Conservation (phyloP, 176 grass and related monocot genomes). For the Juncus effusus region DNA sequence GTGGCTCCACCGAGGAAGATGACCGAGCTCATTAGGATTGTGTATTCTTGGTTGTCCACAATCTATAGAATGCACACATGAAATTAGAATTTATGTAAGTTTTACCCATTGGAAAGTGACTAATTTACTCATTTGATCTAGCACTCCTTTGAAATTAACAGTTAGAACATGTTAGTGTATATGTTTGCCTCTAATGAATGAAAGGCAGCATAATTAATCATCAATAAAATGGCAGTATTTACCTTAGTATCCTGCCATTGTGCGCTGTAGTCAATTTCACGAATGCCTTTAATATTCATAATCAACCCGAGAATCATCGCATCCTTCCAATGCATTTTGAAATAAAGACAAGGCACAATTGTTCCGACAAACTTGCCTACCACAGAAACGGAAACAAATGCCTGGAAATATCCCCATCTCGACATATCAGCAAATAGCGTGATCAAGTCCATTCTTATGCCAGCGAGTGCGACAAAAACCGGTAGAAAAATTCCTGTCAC, state of each 20-base stretch:
- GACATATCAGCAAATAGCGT: slow-evolving; percentile 4
- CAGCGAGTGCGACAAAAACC: slow-evolving; percentile 50
- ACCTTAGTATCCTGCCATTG: slow-evolving; percentile 32
- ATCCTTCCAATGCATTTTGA: slow-evolving; percentile 40
- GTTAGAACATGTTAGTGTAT: neutral
- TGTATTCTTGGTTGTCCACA: slow-evolving; percentile 42
- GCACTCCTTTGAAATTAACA: neutral
- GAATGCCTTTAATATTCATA: slow-evolving; percentile 78
- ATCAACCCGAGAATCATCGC: slow-evolving; percentile 52
- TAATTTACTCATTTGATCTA: neutral
- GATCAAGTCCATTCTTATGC: slow-evolving; percentile 39
- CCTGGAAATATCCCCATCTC: slow-evolving; percentile 34
- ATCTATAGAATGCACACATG: neutral
- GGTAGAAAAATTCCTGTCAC: slow-evolving; percentile 59
- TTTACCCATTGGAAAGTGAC: neutral
- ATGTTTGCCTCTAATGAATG: neutral
- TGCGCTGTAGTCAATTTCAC: slow-evolving; percentile 39
- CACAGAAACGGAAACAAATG: slow-evolving; percentile 39
- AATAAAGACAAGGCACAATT: slow-evolving; percentile 45
- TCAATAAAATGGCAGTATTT: slow-evolving; percentile 6
- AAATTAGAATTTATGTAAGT: no score
- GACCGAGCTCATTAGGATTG: slow-evolving; percentile 47
- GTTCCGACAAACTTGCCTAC: slow-evolving; percentile 43
- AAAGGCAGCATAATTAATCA: neutral
- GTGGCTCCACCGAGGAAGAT: slow-evolving; percentile 37